These are phyloP conservation scores for Wickerhamiella sorbophila DNA, from an alignment of 805 yeast genomes.

Conservation along the genomic window DNA sequence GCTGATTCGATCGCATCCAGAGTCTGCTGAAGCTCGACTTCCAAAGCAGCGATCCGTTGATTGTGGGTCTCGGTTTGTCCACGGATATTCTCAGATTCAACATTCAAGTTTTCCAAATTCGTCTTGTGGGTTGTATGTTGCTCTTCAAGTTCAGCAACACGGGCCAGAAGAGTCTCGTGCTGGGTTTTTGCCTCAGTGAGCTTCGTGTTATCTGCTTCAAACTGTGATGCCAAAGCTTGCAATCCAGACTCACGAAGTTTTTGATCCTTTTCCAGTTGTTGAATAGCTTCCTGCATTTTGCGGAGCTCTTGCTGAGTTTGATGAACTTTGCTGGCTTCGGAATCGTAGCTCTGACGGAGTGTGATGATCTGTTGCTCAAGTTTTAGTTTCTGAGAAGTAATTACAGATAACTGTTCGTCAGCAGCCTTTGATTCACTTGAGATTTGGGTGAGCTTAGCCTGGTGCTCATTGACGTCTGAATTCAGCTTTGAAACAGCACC, in stretches of 20 bases:
- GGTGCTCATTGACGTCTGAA: constrained; percentile 54
- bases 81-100: constrained; percentile 8
- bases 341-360: constrained; percentile 58
- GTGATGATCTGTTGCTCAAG: constrained; percentile 57
- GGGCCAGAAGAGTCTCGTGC: not conserved
- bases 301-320: constrained; percentile 48
- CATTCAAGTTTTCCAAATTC: constrained; percentile 2
- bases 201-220: constrained; percentile 11
- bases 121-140: constrained; percentile 14
- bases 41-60: constrained; percentile 7
- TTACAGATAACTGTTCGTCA: constrained; percentile 59
- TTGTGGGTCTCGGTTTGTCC: constrained; percentile 6
- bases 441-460: not conserved
- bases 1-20: constrained; percentile 5
- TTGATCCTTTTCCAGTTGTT: constrained; percentile 18
- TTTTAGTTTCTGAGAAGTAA: constrained; percentile 50
- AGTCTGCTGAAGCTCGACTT: constrained; percentile 9
- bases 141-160: constrained; percentile 16
- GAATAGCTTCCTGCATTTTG: constrained; percentile 43
- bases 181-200: constrained; percentile 24
- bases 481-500: constrained; percentile 35
- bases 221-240: constrained; percentile 17
- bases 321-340: constrained; percentile 61
- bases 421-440: constrained; percentile 58
- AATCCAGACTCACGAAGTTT: constrained; percentile 17